Evolutionary conservation across 2,329 filamentous ascomycete genomes (phyloP).

Genomic region (Aaosphaeria arxii): DNA sequence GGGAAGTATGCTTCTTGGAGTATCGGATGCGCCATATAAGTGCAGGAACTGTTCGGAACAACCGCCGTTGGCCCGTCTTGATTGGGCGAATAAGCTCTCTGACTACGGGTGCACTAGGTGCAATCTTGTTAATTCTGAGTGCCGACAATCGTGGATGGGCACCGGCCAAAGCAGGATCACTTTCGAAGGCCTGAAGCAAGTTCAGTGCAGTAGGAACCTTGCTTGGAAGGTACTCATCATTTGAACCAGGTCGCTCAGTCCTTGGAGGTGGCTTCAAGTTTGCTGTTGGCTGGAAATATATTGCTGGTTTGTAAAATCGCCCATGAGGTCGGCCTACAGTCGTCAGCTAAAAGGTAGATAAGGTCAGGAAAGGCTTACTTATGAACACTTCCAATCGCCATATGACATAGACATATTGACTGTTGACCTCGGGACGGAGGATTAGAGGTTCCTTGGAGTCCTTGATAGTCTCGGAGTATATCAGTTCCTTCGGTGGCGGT

Average conservation of each 20-base stretch:
- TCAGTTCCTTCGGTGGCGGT: conserved; percentile 49
- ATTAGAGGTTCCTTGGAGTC: conserved; percentile 28
- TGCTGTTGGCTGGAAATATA: conserved; percentile 58
- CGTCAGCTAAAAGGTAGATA: conserved; percentile 1
- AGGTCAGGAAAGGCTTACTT: conserved; percentile 16
- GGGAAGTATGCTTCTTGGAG: conserved; percentile 60
- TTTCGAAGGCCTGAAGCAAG: conserved; percentile 70
- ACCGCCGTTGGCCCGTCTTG: conserved; percentile 60
- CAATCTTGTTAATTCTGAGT: conserved; percentile 70
- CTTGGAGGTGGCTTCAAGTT: conserved; percentile 55
- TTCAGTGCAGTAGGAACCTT: conserved; percentile 69
- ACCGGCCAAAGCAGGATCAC: conserved; percentile 62
- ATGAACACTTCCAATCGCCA: conserved; percentile 40
- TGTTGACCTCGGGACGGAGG: conserved; percentile 17
- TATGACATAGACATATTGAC: conserved; percentile 31
- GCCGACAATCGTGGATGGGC: conserved; percentile 68
- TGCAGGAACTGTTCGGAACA: conserved; percentile 64
- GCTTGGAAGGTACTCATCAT: conserved; percentile 66
- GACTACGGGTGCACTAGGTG: conserved; percentile 60
- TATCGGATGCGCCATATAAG: conserved; percentile 73
- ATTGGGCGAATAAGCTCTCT: conserved; percentile 63
- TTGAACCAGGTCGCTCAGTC: conserved; percentile 40
- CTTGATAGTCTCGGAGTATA: conserved; percentile 50
- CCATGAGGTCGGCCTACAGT: conserved; percentile 47
- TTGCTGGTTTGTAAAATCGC: conserved; percentile 63